Conservation (phyloP, 441 rosid genomes). For the Omphalea diandra region DNA sequence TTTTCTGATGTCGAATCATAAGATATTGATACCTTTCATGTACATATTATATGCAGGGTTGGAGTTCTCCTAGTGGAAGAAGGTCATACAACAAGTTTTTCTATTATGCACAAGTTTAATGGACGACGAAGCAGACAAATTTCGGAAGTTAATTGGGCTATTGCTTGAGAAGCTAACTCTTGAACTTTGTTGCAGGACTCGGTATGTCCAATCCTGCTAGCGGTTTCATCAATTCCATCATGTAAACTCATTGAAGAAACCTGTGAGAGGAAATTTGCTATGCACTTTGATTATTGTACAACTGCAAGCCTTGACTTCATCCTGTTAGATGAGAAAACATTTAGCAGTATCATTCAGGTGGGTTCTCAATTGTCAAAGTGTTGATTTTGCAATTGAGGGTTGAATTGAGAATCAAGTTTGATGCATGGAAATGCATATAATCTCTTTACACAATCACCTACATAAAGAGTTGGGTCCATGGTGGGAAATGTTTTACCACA, state of each 20-base stretch:
- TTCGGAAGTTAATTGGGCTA: slow-evolving; percentile 55
- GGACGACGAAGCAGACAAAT: slow-evolving; percentile 94
- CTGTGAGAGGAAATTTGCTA: slow-evolving; percentile 80
- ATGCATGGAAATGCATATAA: neutral
- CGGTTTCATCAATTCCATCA: slow-evolving; percentile 73
- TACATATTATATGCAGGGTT: slow-evolving; percentile 97
- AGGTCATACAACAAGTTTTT: slow-evolving; percentile 81
- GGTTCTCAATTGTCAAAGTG: slow-evolving; percentile 30
- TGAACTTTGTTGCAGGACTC: slow-evolving; percentile 99
- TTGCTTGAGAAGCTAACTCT: slow-evolving; percentile 63
- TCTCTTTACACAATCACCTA: neutral
- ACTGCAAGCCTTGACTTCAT: slow-evolving; percentile 80
- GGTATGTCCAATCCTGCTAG: slow-evolving; percentile 82
- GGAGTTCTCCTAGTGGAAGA: slow-evolving; percentile 93
- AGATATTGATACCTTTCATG: slow-evolving; percentile 89
- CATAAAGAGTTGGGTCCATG: slow-evolving; percentile 9
- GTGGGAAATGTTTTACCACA: neutral
- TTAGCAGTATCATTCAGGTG: slow-evolving; percentile 84
- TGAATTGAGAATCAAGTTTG: slow-evolving; percentile 14
- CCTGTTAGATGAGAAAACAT: slow-evolving; percentile 67
- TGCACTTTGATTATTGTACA: slow-evolving; percentile 93
- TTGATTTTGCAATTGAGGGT: slow-evolving; percentile 1
- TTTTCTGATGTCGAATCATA: slow-evolving; percentile 43
- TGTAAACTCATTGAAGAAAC: slow-evolving; percentile 91
- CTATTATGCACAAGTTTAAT: slow-evolving; percentile 94